Conservation (phyloP, 1,139 yeast genomes). For the Schwanniomyces etchellsii region DNA sequence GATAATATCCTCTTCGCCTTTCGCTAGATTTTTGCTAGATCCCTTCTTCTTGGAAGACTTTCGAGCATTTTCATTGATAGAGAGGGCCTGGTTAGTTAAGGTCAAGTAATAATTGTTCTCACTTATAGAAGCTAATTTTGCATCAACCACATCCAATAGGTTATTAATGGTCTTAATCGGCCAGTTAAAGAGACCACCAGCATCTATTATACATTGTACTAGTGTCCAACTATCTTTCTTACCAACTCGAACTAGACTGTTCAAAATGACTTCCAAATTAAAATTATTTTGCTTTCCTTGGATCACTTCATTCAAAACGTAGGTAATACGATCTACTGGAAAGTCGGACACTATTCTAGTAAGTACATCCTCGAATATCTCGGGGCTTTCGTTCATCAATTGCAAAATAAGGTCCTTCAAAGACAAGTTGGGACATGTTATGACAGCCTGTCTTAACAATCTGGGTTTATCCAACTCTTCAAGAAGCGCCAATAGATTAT, state of each 20-base stretch:
- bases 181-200: conserved; percentile 69
- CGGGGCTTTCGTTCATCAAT: conserved; percentile 41
- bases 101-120: conserved; percentile 51
- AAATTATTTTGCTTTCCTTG: conserved; percentile 16
- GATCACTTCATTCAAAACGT: conserved; percentile 17
- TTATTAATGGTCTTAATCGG: conserved; percentile 40
- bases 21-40: conserved; percentile 2
- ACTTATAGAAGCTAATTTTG: conserved; percentile 45
- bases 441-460: conserved; percentile 74
- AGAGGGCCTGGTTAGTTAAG: conserved; percentile 46
- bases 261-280: conserved; percentile 38
- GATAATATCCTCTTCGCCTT: conserved; percentile 12
- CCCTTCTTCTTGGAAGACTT: conserved; percentile 16
- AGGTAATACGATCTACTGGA: conserved; percentile 43
- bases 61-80: conserved; percentile 18
- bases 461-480: conserved; percentile 40
- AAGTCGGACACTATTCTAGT: conserved; percentile 60
- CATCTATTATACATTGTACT: conserved; percentile 60
- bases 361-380: conserved; percentile 65
- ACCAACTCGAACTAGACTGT: conserved; percentile 21
- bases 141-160: conserved; percentile 39
- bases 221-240: conserved; percentile 50
- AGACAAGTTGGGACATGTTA: conserved; percentile 67
- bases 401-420: conserved; percentile 59
- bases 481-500: conserved; percentile 47